These are phyloP conservation scores for Phytophthora ohioensis DNA, from an alignment of 352 stramenopile species.

Conservation along the genomic window DNA sequence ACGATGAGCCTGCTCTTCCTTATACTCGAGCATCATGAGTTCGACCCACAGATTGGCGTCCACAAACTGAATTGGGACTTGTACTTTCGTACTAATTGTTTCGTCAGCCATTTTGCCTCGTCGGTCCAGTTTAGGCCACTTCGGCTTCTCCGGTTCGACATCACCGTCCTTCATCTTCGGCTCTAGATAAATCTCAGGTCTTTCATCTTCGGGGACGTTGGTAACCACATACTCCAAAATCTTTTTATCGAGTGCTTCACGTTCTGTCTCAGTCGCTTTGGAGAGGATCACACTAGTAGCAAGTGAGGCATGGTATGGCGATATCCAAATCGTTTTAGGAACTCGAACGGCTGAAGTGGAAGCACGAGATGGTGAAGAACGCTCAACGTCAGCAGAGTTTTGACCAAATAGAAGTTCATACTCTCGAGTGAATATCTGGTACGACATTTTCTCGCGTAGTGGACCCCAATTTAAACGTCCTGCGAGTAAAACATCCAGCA, in stretches of 20 bases:
- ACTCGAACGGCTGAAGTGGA: slow-evolving; percentile 23
- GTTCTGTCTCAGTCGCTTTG: slow-evolving; percentile 73
- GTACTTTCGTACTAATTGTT: not conserved
- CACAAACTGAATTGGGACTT: slow-evolving; percentile 53
- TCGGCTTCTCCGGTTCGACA: slow-evolving; percentile 8
- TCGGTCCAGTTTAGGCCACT: slow-evolving; percentile 22
- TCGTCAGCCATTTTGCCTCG: slow-evolving; percentile 20
- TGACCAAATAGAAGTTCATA: slow-evolving; percentile 49
- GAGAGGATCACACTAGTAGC: slow-evolving; percentile 78
- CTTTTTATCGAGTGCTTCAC: slow-evolving; percentile 66
- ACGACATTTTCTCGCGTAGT: slow-evolving; percentile 63
- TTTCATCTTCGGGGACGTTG: slow-evolving; percentile 68
- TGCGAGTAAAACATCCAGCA: slow-evolving; percentile 76
- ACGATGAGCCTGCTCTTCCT: slow-evolving; percentile 92
- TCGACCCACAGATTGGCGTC: slow-evolving; percentile 85
- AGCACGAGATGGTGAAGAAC: not conserved
- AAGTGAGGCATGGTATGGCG: slow-evolving; percentile 74
- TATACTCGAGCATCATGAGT: slow-evolving; percentile 93
- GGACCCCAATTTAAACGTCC: slow-evolving; percentile 71
- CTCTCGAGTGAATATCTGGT: slow-evolving; percentile 59
- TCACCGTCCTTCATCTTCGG: slow-evolving; percentile 15
- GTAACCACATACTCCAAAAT: slow-evolving; percentile 72
- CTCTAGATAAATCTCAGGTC: slow-evolving; percentile 55
- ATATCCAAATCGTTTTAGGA: slow-evolving; percentile 86
- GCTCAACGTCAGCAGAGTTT: not conserved